Evolutionary conservation across 306 rosid genomes (phyloP).

Genomic region (Notholithocarpus densiflorus): DNA sequence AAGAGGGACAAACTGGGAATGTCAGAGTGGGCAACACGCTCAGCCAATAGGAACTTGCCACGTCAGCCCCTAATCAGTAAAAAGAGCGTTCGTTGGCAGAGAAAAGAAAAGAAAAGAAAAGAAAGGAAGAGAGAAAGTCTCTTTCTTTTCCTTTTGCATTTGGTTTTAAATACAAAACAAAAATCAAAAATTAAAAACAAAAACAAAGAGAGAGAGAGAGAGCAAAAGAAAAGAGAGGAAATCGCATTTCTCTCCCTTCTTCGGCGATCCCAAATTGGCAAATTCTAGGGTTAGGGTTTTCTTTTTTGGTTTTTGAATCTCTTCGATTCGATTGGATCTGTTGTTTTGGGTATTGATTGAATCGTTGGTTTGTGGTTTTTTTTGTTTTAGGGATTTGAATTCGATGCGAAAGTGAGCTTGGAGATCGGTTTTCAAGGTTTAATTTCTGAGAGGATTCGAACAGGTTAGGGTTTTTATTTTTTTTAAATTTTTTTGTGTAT

Average conservation of each 20-base stretch:
- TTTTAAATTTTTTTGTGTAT: not conserved
- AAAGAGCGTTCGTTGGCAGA: conserved; percentile 48
- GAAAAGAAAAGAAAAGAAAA: not conserved
- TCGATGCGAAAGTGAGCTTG: conserved; percentile 56
- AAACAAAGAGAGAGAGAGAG: conserved; percentile 17
- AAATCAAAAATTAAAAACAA: too few relatives aligned
- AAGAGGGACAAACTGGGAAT: conserved; percentile 38
- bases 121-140: not conserved
- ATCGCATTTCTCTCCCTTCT: conserved; percentile 33
- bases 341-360: not conserved
- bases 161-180: conserved; percentile 30
- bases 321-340: not conserved
- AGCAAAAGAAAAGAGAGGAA: conserved; percentile 12
- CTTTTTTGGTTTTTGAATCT: not conserved
- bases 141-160: not conserved
- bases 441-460: conserved; percentile 26
- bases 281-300: conserved; percentile 59
- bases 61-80: conserved; percentile 40
- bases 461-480: conserved; percentile 37
- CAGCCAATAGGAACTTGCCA: conserved; percentile 38
- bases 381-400: conserved; percentile 26
- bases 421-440: conserved; percentile 45
- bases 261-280: conserved; percentile 41
- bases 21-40: not conserved
- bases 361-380: not conserved